A percentile compares a stretch with the other conserved stretches of the same genome.
These are phyloP conservation scores for Pyrenophora tritici-repentis DNA, from an alignment of 2,329 filamentous ascomycete species.

Conservation along the genomic window DNA sequence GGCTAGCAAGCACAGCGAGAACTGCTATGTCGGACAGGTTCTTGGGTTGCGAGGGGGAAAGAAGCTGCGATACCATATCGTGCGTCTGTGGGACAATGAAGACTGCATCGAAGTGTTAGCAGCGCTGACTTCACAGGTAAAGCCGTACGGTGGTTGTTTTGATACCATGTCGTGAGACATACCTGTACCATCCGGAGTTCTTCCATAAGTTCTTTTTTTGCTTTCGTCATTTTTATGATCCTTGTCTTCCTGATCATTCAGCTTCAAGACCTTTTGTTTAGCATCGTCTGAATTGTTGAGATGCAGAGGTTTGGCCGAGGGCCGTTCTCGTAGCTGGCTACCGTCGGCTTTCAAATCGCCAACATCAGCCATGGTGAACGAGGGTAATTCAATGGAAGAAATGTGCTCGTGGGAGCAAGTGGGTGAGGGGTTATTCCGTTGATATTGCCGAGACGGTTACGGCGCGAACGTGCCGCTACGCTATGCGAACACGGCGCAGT, in stretches of 20 bases:
- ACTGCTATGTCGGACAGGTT: constrained; percentile 86
- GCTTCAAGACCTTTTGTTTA: constrained; percentile 54
- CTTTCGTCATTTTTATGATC: constrained; percentile 56
- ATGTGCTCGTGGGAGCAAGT: constrained; percentile 20
- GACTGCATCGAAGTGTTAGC: constrained; percentile 60
- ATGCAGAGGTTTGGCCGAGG: constrained; percentile 36
- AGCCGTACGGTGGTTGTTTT: background rate
- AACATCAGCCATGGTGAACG: constrained; percentile 35
- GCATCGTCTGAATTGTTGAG: constrained; percentile 44
- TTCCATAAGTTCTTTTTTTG: constrained; percentile 81
- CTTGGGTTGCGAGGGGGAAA: constrained; percentile 93
- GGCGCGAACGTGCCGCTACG: constrained; percentile 27
- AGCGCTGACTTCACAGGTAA: background rate
- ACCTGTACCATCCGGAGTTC: constrained; percentile 90
- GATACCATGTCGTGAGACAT: constrained; percentile 46
- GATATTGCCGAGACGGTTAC: constrained; percentile 28
- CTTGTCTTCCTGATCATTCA: constrained; percentile 57
- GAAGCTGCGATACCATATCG: constrained; percentile 97
- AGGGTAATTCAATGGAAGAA: constrained; percentile 18
- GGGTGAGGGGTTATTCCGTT: constrained; percentile 21
- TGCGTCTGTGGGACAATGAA: constrained; percentile 95
- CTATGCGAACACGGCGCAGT: constrained; percentile 38
- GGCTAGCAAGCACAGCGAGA: constrained; percentile 73
- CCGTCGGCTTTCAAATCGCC: constrained; percentile 28
- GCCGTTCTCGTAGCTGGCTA: constrained; percentile 39